A percentile compares a stretch with the other conserved stretches of the same genome.
These are phyloP conservation scores for Psilocybe tampanensis DNA, from an alignment of 768 basidiomycete genomes.

Conservation along the genomic window DNA sequence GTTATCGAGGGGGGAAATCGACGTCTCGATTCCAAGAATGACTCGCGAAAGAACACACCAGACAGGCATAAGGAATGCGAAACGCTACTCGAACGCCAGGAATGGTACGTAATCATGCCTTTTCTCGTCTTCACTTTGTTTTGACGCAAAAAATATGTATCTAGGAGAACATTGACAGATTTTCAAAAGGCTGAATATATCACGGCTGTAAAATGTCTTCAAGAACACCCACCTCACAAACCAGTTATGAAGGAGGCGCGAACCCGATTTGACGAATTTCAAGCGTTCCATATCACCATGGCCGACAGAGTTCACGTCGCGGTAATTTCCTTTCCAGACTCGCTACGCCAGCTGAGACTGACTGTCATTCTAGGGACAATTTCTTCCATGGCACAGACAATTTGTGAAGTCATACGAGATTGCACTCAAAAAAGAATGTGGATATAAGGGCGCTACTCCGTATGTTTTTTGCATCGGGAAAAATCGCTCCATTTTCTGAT, in stretches of 20 bases:
- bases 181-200: slow-evolving; percentile 29
- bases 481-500: neutral
- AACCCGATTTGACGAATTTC: slow-evolving; percentile 41
- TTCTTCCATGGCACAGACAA: slow-evolving; percentile 36
- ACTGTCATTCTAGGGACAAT: slow-evolving; percentile 30
- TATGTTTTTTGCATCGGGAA: slow-evolving; percentile 7
- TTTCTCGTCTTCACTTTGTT: neutral
- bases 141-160: no score
- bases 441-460: slow-evolving; percentile 30
- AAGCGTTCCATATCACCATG: slow-evolving; percentile 31
- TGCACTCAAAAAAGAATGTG: slow-evolving; percentile 30
- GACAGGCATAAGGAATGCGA: neutral
- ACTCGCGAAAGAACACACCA: neutral
- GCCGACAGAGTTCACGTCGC: slow-evolving; percentile 31
- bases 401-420: slow-evolving; percentile 27
- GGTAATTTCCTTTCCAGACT: slow-evolving; percentile 25
- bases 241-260: slow-evolving; percentile 15
- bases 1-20: neutral
- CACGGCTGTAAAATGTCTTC: slow-evolving; percentile 28
- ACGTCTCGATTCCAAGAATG: neutral
- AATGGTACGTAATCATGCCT: slow-evolving; percentile 15
- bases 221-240: slow-evolving; percentile 24
- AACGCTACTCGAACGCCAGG: slow-evolving; percentile 11
- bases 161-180: slow-evolving; percentile 27
- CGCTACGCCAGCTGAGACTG: neutral